Base-by-base conservation (phyloP, 169 alveolate species). In the Eimeria sp. region DNA sequence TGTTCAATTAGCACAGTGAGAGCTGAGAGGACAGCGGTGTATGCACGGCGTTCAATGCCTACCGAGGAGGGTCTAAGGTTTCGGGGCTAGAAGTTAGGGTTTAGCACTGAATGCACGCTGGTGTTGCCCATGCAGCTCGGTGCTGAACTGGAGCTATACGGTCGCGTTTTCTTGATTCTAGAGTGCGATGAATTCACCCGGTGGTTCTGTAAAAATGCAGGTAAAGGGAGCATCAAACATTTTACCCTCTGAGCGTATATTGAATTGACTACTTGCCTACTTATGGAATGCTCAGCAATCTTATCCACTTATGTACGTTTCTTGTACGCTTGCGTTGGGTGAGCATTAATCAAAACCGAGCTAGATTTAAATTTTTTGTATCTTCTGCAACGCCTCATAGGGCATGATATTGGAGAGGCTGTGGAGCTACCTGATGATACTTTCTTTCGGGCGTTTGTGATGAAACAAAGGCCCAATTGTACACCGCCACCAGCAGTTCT, bases 171-270 rank as follows among this genome's bases (percentile, higher is more conserved):
- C 96, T 97, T 98, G 96, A 95, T 98, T 30, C 75, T 96, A 65
- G 98, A 98, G 92, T 97, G 98, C 97, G 99, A 98, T 90, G 98
- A 97, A 11, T 98, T 97, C 95, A 98, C 99, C 58, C 95, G 97
- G 93, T 95, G 97, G 95, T 98, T 97, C 92, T 98, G 95, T 83
- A 61, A 30, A 97, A 65, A 63, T 47, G 92, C 96, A 70, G 96
- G 92, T 86, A 86, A 58, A 65, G 70, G 70, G 5, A 25, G 27
- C 70, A 16, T 45, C 51, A 72, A 5, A 18, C 18, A 1, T 45
- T 34, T 76, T 30, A 40, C 6, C 11, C 63, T 7, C 13, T 45
- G 87, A 43, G 45, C 1, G 61, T 54, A 14, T 0, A 76, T 9
- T 9, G 34, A 43, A 76, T 49, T 49, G 51, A 25, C 87, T 40